These are phyloP conservation scores for Aspergillus sclerotiicarbonarius DNA, from an alignment of 495 filamentous ascomycete genomes.

Conservation along the genomic window DNA sequence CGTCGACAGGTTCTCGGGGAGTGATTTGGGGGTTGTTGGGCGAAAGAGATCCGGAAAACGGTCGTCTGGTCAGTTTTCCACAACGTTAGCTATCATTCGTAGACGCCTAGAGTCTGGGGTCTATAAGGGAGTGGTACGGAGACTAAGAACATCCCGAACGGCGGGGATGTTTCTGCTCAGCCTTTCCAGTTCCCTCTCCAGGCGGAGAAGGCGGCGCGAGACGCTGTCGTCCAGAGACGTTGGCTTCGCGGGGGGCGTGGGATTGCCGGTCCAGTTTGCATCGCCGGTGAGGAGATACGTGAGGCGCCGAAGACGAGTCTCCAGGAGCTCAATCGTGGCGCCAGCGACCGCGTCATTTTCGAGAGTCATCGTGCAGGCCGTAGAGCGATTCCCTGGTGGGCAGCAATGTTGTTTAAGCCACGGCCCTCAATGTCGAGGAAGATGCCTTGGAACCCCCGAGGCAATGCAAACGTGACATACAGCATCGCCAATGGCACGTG, in stretches of 20 bases:
- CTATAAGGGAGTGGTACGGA: conserved; percentile 33
- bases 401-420: neutral
- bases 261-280: conserved; percentile 40
- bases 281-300: conserved; percentile 72
- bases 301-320: conserved; percentile 69
- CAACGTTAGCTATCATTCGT: conserved; percentile 15
- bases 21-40: conserved; percentile 30
- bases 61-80: conserved; percentile 41
- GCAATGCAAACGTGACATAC: conserved; percentile 23
- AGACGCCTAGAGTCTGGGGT: neutral
- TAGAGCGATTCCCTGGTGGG: neutral
- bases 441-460: neutral
- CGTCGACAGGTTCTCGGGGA: conserved; percentile 44
- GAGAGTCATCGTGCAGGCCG: conserved; percentile 27
- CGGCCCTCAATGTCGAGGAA: neutral
- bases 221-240: conserved; percentile 42
- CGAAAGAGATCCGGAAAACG: conserved; percentile 59
- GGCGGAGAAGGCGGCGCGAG: conserved; percentile 54
- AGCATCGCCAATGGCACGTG: conserved; percentile 4
- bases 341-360: conserved; percentile 40
- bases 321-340: conserved; percentile 71
- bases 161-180: conserved; percentile 47
- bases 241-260: conserved; percentile 40
- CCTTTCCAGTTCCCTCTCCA: conserved; percentile 59
- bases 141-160: conserved; percentile 49